Percentiles rank a stretch among this genome's conserved stretches.
Conservation (phyloP, 2,329 filamentous ascomycete genomes). For the Colletotrichum melonis region DNA sequence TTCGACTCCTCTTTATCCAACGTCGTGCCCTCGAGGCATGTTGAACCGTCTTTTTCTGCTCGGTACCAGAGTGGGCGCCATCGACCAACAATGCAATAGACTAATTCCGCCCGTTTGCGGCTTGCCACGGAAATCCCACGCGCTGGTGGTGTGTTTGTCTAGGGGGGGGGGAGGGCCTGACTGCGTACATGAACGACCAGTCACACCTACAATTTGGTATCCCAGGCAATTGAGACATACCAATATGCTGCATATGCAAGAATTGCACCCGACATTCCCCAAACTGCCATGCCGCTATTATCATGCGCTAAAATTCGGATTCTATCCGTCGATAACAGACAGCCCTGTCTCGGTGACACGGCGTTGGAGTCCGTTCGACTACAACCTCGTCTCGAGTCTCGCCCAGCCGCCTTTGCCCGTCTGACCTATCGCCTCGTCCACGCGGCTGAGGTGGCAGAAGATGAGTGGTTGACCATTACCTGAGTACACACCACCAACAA, state of each 20-base stretch:
- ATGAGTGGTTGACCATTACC: slow-evolving; percentile 18
- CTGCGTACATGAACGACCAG: not conserved
- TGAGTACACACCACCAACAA: not conserved
- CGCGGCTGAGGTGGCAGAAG: slow-evolving; percentile 23
- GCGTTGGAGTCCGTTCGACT: not conserved
- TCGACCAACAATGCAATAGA: too few species aligned
- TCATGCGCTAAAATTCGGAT: slow-evolving; percentile 23
- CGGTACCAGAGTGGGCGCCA: too few species aligned
- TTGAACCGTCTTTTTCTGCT: not conserved
- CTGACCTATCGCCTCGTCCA: slow-evolving; percentile 4
- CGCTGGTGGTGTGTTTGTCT: slow-evolving; percentile 1
- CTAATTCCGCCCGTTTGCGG: too few species aligned
- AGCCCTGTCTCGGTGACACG: slow-evolving; percentile 14
- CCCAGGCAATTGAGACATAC: not conserved
- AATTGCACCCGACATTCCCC: slow-evolving; percentile 33
- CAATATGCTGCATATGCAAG: slow-evolving; percentile 21
- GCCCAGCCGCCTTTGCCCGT: not conserved
- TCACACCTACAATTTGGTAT: not conserved
- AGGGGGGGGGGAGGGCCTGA: slow-evolving; percentile 1
- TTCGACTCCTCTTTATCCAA: not conserved
- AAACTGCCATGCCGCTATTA: slow-evolving; percentile 18
- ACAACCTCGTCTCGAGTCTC: not conserved
- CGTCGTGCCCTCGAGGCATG: not conserved
- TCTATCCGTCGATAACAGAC: slow-evolving; percentile 9
- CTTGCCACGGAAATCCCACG: too few species aligned